Conservation (phyloP, 1,284 basidiomycete species). For the Schizophyllum commune region DNA sequence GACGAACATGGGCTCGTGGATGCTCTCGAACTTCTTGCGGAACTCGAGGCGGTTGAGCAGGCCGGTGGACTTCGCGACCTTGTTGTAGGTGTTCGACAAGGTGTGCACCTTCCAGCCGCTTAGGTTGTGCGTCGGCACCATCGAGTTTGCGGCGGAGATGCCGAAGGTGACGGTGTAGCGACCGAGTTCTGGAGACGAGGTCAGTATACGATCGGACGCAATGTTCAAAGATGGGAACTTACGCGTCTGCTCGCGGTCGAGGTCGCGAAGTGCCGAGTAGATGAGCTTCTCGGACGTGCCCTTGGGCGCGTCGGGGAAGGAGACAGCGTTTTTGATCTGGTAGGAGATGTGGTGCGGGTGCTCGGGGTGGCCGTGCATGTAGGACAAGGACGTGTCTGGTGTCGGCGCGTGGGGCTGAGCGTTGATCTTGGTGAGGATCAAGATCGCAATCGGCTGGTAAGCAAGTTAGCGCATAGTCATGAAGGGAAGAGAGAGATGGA, state of each 20-base stretch:
- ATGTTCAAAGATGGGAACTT: background rate
- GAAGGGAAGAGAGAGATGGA: background rate
- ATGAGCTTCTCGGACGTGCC: constrained; percentile 41
- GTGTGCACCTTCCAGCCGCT: constrained; percentile 34
- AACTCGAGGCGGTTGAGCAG: constrained; percentile 32
- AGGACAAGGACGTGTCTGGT: background rate
- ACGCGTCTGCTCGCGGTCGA: constrained; percentile 23
- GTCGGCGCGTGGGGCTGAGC: constrained; percentile 4
- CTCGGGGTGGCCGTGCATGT: background rate
- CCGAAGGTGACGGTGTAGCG: constrained; percentile 33
- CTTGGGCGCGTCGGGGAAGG: constrained; percentile 36
- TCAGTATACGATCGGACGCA: too few species aligned
- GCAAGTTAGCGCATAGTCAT: background rate
- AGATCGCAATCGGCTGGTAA: constrained; percentile 28
- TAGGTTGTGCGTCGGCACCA: constrained; percentile 31
- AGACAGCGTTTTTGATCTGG: constrained; percentile 39
- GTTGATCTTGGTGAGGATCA: constrained; percentile 35
- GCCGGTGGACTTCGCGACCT: constrained; percentile 27
- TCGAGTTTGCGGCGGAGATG: constrained; percentile 27
- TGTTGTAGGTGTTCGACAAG: constrained; percentile 30
- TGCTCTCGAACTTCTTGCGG: constrained; percentile 36
- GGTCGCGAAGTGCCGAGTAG: constrained; percentile 29
- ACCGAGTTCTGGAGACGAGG: constrained; percentile 6
- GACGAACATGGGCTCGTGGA: constrained; percentile 34
- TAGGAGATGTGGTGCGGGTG: constrained; percentile 18